Conservation (phyloP, 1,284 basidiomycete genomes). For the Sparassis latifolia region DNA sequence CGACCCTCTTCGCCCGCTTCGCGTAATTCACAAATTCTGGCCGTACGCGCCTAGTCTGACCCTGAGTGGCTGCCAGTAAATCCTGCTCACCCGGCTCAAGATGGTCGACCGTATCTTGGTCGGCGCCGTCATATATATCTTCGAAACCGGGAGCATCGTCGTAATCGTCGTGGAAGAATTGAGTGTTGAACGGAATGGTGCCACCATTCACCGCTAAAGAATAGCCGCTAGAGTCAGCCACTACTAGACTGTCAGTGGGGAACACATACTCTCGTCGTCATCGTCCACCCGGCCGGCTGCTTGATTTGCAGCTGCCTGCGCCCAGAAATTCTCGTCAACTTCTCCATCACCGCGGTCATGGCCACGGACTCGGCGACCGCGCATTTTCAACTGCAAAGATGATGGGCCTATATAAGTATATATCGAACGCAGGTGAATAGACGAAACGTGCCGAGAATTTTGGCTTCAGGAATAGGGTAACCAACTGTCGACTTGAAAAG, state of each 20-base stretch:
- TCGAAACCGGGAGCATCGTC: slow-evolving; percentile 79
- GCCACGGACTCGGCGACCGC: slow-evolving; percentile 53
- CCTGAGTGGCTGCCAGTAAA: slow-evolving; percentile 75
- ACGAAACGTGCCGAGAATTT: slow-evolving; percentile 72
- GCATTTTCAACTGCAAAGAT: slow-evolving; percentile 65
- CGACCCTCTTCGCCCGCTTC: slow-evolving; percentile 94
- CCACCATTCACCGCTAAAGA: slow-evolving; percentile 38
- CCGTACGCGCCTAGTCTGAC: slow-evolving; percentile 71
- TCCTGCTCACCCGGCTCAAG: slow-evolving; percentile 78
- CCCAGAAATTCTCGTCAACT: slow-evolving; percentile 94
- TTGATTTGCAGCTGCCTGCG: slow-evolving; percentile 80
- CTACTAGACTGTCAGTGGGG: too few relatives aligned
- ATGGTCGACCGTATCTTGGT: slow-evolving; percentile 33
- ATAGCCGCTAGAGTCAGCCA: background rate
- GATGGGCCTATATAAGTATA: too few relatives aligned
- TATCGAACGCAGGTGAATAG: too few relatives aligned
- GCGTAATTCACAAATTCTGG: slow-evolving; percentile 94
- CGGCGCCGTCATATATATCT: slow-evolving; percentile 59
- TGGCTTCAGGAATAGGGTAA: slow-evolving; percentile 93
- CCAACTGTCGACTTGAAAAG: slow-evolving; percentile 85
- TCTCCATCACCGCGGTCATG: slow-evolving; percentile 70
- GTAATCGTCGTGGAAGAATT: slow-evolving; percentile 94
- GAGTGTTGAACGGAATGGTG: slow-evolving; percentile 83
- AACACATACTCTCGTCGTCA: slow-evolving; percentile 53
- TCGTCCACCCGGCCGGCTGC: slow-evolving; percentile 55